Conservation (phyloP, 2,329 filamentous ascomycete species). For the Botrytis cinerea region DNA sequence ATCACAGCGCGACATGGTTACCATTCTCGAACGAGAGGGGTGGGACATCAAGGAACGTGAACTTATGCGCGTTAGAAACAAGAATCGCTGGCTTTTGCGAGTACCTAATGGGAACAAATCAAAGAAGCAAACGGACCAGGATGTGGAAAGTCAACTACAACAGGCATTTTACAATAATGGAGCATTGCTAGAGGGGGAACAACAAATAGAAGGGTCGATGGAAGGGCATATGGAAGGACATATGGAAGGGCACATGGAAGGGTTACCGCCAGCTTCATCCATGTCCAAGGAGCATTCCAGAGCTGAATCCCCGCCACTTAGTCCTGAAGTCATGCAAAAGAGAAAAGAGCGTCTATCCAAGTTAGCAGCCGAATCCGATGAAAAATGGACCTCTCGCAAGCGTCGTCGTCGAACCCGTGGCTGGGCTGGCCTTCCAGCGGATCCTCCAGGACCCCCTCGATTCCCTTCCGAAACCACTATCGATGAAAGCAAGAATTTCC, state of each 20-base stretch:
- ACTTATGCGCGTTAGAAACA: conserved; percentile 67
- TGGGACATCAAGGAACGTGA: conserved; percentile 72
- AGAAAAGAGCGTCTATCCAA: conserved; percentile 55
- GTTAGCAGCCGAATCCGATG: conserved; percentile 60
- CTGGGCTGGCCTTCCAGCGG: conserved; percentile 68
- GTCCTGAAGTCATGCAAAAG: conserved; percentile 53
- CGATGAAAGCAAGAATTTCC: conserved; percentile 71
- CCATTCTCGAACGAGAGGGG: conserved; percentile 69
- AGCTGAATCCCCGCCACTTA: conserved; percentile 43
- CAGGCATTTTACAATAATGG: conserved; percentile 41
- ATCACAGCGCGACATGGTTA: conserved; percentile 72
- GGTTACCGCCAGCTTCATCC: conserved; percentile 28
- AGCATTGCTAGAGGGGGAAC: conserved; percentile 36
- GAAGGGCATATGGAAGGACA: conserved; percentile 32
- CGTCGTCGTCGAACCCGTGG: conserved; percentile 67
- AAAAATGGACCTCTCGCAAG: conserved; percentile 64
- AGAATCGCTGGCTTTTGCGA: conserved; percentile 68
- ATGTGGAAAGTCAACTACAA: conserved; percentile 41
- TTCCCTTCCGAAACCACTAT: conserved; percentile 84
- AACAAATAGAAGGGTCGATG: conserved; percentile 36
- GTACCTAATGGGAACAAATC: conserved; percentile 59
- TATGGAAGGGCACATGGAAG: conserved; percentile 33
- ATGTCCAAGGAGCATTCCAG: conserved; percentile 25
- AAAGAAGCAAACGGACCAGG: conserved; percentile 43
- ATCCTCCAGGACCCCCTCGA: conserved; percentile 67